phyloP scores from a whole-genome alignment of 768 basidiomycete species.

The Chalciporus chontae region DNA sequence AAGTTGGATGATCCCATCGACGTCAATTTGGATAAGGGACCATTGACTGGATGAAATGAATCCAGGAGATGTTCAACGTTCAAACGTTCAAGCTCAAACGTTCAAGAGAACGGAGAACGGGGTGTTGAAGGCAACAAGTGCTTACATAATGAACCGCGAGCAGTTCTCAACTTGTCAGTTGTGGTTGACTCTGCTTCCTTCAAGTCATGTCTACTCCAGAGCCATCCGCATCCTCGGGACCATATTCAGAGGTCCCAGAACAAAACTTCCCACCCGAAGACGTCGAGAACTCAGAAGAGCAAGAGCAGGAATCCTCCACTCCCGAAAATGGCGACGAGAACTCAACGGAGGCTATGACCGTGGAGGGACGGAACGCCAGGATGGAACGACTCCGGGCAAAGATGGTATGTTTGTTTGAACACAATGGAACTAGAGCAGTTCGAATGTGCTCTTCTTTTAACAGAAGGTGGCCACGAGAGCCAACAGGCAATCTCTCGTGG shows the following conservation, averaged over 20 bases:
- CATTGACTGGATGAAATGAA: too few relatives aligned
- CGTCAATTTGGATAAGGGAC: too few relatives aligned
- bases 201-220: slow-evolving; percentile 12
- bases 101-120: too few relatives aligned
- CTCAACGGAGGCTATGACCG: slow-evolving; percentile 33
- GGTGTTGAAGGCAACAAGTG: too few relatives aligned
- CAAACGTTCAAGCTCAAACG: too few relatives aligned
- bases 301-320: slow-evolving; percentile 25
- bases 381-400: slow-evolving; percentile 70
- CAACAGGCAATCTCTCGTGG: slow-evolving; percentile 82
- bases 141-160: background rate
- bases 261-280: slow-evolving; percentile 5
- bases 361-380: slow-evolving; percentile 77
- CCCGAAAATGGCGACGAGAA: slow-evolving; percentile 16
- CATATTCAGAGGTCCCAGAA: background rate
- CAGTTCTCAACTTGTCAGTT: too few relatives aligned
- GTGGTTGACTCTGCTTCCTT: background rate
- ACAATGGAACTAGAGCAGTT: background rate
- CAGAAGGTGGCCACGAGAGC: slow-evolving; percentile 76
- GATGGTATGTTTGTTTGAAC: slow-evolving; percentile 51
- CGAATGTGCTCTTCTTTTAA: background rate
- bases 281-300: slow-evolving; percentile 26
- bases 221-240: slow-evolving; percentile 1
- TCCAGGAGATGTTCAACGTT: too few relatives aligned
- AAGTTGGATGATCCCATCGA: too few relatives aligned